phyloP scores from a whole-genome alignment of 139 green algal species.

The Closterium sp. region DNA sequence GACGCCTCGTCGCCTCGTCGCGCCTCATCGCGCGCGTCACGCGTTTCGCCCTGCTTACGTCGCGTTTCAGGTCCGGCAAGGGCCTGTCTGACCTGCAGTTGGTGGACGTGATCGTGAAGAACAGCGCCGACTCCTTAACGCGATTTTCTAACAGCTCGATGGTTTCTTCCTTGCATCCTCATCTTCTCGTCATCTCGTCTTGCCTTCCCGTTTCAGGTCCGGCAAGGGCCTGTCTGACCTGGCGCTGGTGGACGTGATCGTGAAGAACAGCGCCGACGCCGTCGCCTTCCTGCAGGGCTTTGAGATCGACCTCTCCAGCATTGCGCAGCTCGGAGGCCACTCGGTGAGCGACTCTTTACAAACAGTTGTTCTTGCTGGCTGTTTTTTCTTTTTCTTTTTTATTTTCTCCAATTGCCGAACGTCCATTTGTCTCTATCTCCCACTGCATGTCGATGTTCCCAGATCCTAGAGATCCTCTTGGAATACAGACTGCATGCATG shows the following conservation, averaged over 20 bases:
- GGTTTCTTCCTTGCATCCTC: no score
- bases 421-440: no score
- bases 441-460: no score
- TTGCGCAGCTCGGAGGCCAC: conserved; percentile 27
- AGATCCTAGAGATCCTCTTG: no score
- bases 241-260: conserved; percentile 31
- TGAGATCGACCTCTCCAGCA: conserved; percentile 37
- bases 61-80: conserved; percentile 25
- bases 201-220: background rate
- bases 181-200: no score
- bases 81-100: conserved; percentile 6
- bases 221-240: conserved; percentile 12
- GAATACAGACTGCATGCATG: no score
- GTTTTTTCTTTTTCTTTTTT: no score
- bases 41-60: no score
- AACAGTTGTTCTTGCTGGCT: background rate
- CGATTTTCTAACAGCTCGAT: no score
- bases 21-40: no score
- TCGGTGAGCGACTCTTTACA: conserved; percentile 6
- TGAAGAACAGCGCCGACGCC: conserved; percentile 19
- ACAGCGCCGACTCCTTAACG: conserved; percentile 20
- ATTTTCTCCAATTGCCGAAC: no score
- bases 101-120: conserved; percentile 20
- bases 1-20: no score
- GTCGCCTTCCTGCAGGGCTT: conserved; percentile 29